Percentiles rank a stretch among this genome's conserved stretches.
Evolutionary conservation across 2,329 filamentous ascomycete genomes (phyloP).

Genomic region (Sporothrix luriei): DNA sequence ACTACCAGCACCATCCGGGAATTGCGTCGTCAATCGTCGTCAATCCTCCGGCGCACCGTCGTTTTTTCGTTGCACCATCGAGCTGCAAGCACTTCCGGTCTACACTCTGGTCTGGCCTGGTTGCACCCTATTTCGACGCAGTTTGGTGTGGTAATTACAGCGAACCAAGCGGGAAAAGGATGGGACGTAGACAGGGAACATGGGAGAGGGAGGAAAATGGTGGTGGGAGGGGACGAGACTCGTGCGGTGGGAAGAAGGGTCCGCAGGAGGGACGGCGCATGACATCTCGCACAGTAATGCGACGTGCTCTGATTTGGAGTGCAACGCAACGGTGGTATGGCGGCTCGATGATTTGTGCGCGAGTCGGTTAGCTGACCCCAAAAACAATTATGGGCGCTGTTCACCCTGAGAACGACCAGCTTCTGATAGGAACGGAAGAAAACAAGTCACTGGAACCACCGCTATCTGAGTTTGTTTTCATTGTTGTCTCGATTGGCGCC

Average conservation of each 20-base stretch:
- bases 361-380: not conserved
- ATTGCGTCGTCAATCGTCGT: not conserved
- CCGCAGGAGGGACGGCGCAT: not conserved
- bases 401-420: not conserved
- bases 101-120: not conserved
- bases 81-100: constrained; percentile 21
- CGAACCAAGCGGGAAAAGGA: not conserved
- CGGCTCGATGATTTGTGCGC: not conserved
- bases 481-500: constrained; percentile 7
- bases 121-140: not conserved
- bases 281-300: not conserved
- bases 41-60: constrained; percentile 17
- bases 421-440: not conserved
- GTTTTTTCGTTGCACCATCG: not conserved
- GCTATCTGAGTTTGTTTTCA: not conserved
- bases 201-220: not conserved
- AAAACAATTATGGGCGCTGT: not conserved
- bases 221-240: not conserved
- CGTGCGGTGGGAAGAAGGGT: not conserved
- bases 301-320: not conserved
- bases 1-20: not conserved
- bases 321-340: constrained; percentile 2
- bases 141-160: constrained; percentile 8
- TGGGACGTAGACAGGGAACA: not conserved
- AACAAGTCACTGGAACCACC: constrained; percentile 5